These are phyloP conservation scores for Fusarium camptoceras DNA, from an alignment of 2,329 filamentous ascomycete species.

Conservation along the genomic window DNA sequence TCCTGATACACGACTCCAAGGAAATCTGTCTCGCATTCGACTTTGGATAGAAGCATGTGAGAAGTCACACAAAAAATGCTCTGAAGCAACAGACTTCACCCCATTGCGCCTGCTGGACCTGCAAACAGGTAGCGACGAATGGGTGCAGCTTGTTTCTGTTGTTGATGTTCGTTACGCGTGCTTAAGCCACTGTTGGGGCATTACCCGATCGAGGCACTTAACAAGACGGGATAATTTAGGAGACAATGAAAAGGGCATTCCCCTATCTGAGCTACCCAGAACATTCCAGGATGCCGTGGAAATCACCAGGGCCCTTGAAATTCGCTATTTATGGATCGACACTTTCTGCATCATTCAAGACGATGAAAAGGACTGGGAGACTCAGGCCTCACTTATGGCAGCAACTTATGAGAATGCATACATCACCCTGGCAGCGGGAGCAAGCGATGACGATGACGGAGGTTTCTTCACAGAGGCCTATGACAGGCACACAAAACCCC, in stretches of 20 bases:
- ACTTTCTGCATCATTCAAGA: background rate
- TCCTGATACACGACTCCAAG: background rate
- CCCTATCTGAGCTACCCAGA: background rate
- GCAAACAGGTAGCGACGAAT: background rate
- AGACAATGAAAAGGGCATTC: background rate
- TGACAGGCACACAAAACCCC: background rate
- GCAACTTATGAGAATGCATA: background rate
- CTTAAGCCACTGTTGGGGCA: background rate
- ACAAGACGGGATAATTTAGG: background rate
- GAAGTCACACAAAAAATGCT: background rate
- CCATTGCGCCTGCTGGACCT: background rate
- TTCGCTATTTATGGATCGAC: background rate
- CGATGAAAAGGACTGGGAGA: background rate
- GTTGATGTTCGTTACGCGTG: background rate
- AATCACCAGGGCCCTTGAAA: background rate
- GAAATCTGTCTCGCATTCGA: background rate
- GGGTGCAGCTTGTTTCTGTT: background rate
- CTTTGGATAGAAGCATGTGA: conserved; percentile 1
- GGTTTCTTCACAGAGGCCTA: background rate
- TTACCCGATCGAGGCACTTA: background rate
- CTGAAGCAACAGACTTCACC: background rate
- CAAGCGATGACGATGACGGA: background rate
- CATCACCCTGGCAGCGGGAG: background rate
- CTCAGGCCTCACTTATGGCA: background rate
- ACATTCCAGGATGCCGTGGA: background rate